Evolutionary conservation across 1,139 yeast species (phyloP).

Genomic region (Maudiozyma humilis): DNA sequence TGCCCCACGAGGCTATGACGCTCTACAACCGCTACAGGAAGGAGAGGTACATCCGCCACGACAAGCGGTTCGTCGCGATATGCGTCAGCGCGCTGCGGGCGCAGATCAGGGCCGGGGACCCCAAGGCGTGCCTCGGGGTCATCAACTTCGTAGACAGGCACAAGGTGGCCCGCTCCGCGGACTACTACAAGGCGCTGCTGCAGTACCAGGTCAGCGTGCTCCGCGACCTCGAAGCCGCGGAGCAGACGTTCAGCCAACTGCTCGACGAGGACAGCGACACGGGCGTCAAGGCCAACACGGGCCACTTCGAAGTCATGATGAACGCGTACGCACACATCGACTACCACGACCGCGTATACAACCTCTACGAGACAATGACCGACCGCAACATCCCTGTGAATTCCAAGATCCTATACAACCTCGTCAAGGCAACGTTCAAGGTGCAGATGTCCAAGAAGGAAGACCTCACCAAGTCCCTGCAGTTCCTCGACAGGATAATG

Average conservation of each 20-base stretch:
- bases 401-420: constrained; percentile 35
- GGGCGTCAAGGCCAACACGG: constrained; percentile 20
- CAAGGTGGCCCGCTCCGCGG: constrained; percentile 14
- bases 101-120: constrained; percentile 13
- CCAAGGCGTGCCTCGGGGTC: constrained; percentile 15
- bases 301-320: constrained; percentile 32
- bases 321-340: constrained; percentile 19
- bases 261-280: constrained; percentile 14
- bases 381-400: constrained; percentile 31
- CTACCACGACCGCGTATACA: constrained; percentile 21
- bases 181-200: constrained; percentile 21
- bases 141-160: constrained; percentile 9
- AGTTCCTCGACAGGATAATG: constrained; percentile 28
- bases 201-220: constrained; percentile 14
- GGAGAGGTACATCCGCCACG: constrained; percentile 5
- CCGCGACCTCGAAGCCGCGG: constrained; percentile 20
- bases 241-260: constrained; percentile 17
- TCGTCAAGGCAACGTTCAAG: constrained; percentile 39
- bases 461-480: constrained; percentile 25
- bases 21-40: constrained; percentile 16
- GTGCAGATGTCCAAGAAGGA: constrained; percentile 31
- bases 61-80: constrained; percentile 11
- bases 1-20: constrained; percentile 17
- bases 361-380: constrained; percentile 38
- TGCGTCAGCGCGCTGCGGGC: constrained; percentile 23